phyloP scores from a whole-genome alignment of 306 rosid genomes.

The Dalbergia cochinchinensis region DNA sequence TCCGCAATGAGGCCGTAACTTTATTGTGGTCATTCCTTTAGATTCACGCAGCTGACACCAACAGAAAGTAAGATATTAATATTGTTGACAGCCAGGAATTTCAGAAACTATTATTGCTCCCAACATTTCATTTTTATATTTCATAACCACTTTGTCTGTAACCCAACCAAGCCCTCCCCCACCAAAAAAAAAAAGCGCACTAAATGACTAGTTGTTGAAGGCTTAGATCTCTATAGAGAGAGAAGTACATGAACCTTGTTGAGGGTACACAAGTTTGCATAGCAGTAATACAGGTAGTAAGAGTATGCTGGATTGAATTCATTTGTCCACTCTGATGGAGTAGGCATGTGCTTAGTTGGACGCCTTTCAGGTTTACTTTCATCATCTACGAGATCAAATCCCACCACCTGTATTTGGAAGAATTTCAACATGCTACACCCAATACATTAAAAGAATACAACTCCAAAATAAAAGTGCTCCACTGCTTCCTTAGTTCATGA shows the following conservation, averaged over 20 bases:
- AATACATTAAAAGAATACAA: constrained; percentile 7
- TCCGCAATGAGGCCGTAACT: constrained; percentile 88
- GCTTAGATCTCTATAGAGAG: constrained; percentile 18
- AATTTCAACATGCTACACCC: constrained; percentile 29
- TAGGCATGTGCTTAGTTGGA: constrained; percentile 95
- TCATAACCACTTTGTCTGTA: no score
- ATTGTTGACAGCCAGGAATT: constrained; percentile 19
- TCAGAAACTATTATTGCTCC: neutral
- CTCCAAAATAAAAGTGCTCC: constrained; percentile 5
- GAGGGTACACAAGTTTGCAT: constrained; percentile 78
- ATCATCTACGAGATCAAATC: constrained; percentile 88
- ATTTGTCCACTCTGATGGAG: constrained; percentile 86
- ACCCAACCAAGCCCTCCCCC: neutral
- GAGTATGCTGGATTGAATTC: constrained; percentile 89
- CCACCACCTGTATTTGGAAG: constrained; percentile 71
- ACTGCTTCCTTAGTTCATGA: constrained; percentile 14
- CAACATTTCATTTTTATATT: neutral
- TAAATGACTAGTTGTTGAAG: constrained; percentile 13
- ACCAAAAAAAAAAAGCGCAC: neutral
- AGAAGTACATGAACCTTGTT: constrained; percentile 72
- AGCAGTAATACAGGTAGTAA: constrained; percentile 80
- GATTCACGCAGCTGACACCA: constrained; percentile 85
- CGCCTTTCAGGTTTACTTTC: constrained; percentile 94
- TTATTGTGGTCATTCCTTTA: constrained; percentile 72
- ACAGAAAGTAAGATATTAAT: constrained; percentile 29